phyloP scores from a whole-genome alignment of 495 filamentous ascomycete species.

The Ramalina peruviana region DNA sequence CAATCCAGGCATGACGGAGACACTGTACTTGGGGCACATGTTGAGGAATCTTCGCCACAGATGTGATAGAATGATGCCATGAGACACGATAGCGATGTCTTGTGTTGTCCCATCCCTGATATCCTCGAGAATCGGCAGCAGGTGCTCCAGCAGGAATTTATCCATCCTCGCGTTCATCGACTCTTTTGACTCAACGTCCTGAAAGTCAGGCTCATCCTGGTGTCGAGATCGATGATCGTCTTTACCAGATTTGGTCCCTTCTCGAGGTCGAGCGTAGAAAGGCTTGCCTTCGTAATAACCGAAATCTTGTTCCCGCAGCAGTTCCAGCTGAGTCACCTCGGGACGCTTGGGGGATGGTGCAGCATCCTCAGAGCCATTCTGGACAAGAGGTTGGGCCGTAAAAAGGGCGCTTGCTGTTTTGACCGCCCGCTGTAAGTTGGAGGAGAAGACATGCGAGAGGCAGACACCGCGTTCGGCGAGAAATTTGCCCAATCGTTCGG shows the following conservation, averaged over 20 bases:
- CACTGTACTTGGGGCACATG: conserved; percentile 32
- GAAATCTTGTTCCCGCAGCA: conserved; percentile 62
- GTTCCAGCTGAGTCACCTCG: conserved; percentile 31
- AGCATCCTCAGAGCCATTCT: background rate
- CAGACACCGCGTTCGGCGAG: conserved; percentile 33
- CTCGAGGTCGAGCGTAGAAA: conserved; percentile 19
- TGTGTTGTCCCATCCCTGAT: conserved; percentile 10
- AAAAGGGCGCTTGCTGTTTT: conserved; percentile 56
- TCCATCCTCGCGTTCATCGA: conserved; percentile 50
- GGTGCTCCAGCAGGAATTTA: conserved; percentile 45
- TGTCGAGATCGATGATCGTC: conserved; percentile 13
- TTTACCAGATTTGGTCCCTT: conserved; percentile 11
- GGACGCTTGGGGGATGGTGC: conserved; percentile 4
- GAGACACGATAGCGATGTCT: conserved; percentile 56
- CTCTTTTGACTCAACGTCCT: conserved; percentile 41
- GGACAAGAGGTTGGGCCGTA: conserved; percentile 28
- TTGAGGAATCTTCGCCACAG: conserved; percentile 49
- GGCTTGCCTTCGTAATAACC: conserved; percentile 52
- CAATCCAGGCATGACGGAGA: conserved; percentile 18
- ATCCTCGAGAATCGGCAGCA: conserved; percentile 40
- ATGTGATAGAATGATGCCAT: conserved; percentile 62
- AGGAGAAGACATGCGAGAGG: conserved; percentile 60
- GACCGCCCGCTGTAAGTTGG: conserved; percentile 57
- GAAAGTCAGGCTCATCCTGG: conserved; percentile 27
- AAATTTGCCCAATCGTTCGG: conserved; percentile 45